These are phyloP conservation scores for Actinidia polygama DNA, from an alignment of 179 eudicot species.

Conservation along the genomic window DNA sequence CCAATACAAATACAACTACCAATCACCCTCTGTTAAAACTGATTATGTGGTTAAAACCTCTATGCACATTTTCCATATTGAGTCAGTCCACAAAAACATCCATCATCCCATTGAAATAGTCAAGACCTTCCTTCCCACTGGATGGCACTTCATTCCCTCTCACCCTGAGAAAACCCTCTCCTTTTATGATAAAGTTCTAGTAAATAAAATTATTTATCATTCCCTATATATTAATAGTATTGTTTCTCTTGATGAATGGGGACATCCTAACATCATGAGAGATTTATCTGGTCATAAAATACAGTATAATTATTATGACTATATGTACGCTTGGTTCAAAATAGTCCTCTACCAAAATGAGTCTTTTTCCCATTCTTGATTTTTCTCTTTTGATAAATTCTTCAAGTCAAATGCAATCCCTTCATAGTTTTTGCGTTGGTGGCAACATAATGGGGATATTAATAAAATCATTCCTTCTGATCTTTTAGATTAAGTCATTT, in stretches of 20 bases:
- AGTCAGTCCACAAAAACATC: no score
- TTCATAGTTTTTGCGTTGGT: neutral
- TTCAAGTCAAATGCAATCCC: neutral
- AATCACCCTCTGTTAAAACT: no score
- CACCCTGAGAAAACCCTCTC: neutral
- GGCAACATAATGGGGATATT: neutral
- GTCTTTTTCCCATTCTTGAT: neutral
- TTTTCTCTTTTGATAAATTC: neutral
- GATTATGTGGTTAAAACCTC: no score
- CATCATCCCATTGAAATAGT: no score
- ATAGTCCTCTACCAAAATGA: no score
- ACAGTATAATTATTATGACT: neutral
- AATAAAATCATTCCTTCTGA: no score
- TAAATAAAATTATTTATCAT: neutral
- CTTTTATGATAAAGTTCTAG: no score
- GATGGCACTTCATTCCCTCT: no score
- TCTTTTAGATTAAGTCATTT: no score
- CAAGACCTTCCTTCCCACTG: no score
- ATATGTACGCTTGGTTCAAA: neutral
- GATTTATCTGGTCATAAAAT: neutral
- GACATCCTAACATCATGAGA: fast-evolving
- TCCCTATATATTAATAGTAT: neutral
- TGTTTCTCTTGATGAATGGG: neutral
- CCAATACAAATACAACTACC: no score
- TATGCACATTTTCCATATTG: no score